Conservation (phyloP, 2,329 filamentous ascomycete genomes). For the Cadophora malorum region DNA sequence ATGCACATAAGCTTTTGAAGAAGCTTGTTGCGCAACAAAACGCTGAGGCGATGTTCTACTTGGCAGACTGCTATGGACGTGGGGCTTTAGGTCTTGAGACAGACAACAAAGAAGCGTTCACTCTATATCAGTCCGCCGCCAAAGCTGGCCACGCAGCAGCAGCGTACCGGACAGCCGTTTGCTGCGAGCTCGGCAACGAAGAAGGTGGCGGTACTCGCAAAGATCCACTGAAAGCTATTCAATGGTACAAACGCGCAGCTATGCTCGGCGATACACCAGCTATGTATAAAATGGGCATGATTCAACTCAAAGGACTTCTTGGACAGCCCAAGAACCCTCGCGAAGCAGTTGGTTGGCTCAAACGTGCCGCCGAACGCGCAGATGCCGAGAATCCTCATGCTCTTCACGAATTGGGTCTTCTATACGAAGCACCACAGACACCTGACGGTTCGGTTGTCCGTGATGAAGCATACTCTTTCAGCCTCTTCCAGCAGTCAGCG, state of each 20-base stretch:
- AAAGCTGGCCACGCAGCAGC: slow-evolving; percentile 86
- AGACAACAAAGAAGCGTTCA: slow-evolving; percentile 92
- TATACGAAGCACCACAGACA: slow-evolving; percentile 60
- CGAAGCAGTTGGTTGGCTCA: slow-evolving; percentile 91
- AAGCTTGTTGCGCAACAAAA: slow-evolving; percentile 79
- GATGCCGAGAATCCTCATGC: slow-evolving; percentile 93
- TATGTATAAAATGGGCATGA: slow-evolving; percentile 99
- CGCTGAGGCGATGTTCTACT: slow-evolving; percentile 88
- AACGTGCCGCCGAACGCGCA: slow-evolving; percentile 87
- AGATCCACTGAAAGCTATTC: slow-evolving; percentile 91
- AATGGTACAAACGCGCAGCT: slow-evolving; percentile 97
- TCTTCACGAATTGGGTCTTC: slow-evolving; percentile 81
- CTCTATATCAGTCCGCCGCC: slow-evolving; percentile 89
- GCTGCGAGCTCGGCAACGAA: slow-evolving; percentile 94
- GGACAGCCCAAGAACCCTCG: slow-evolving; percentile 82
- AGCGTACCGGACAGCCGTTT: slow-evolving; percentile 94
- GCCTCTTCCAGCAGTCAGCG: slow-evolving; percentile 83
- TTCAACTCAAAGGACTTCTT: slow-evolving; percentile 90
- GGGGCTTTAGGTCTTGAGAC: slow-evolving; percentile 79
- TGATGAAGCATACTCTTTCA: slow-evolving; percentile 82
- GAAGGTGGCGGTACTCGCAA: slow-evolving; percentile 91
- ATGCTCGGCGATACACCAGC: slow-evolving; percentile 88
- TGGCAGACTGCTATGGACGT: slow-evolving; percentile 88
- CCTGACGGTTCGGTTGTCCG: slow-evolving; percentile 74
- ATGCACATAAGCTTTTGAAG: slow-evolving; percentile 90